Base-by-base conservation (phyloP, 1,284 basidiomycete species). In the Papiliotrema flavescens region DNA sequence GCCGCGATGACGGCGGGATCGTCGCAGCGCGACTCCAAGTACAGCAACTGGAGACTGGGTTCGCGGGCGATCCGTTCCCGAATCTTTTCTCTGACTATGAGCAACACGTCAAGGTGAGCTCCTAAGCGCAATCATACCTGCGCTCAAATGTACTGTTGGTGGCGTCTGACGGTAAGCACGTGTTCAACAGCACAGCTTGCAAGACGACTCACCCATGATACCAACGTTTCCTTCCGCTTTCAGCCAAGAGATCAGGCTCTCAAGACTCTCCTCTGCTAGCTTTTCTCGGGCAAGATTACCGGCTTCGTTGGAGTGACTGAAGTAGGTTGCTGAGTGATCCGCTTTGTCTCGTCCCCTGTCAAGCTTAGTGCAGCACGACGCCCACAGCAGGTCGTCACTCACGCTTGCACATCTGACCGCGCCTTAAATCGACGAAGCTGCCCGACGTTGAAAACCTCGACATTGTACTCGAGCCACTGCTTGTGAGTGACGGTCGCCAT, bases 381-480 rank as follows among this genome's bases (percentile, higher is more conserved):
- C 14, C 8, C 39, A 22, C 41, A 47, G 32, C 24, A 23, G 17
- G 11, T n/a, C 1, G 23, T 28, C 43, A 14, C 82, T 42, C 60
- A 90, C 87, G 85, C 82, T 64, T 87, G 80, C 20, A 85, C 84
- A 71, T 84, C 86, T 69, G 88, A 83, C 48, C 82, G 84, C 4
- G 94, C 94, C 60, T 92, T 85, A 0, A 88, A 89, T 26, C 95
- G 85, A 47, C 95, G 84, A 20, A 98, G 80, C 74, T 98, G 95
- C 4, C 96, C 96, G 32, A 98, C 96, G 71, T 98, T 98, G 81
- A 98, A 98, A 1, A 98, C 92, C 80, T 96, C 90, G 56, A 98
- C 96, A 62, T 95, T 85, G 76, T 98, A 99, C 76, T 99, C 96
- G 45, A 98, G 83, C 96, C 96, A 99, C 91, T 96, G 4, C 1